Base-by-base conservation (phyloP, 371 early-diverging fungal genomes). In the Mucor sp. region DNA sequence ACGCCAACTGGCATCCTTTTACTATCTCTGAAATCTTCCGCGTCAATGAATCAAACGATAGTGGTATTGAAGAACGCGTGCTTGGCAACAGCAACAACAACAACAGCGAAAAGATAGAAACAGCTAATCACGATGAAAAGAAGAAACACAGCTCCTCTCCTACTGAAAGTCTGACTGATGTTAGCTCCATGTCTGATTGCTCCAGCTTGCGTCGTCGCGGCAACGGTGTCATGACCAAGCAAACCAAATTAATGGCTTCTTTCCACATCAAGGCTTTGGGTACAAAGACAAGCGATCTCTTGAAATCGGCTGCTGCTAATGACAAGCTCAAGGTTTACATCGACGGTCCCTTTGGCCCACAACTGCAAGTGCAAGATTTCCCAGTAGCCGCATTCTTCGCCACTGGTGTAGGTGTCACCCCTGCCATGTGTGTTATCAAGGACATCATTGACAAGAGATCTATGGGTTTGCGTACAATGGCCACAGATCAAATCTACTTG, bases 291-390 rank as follows among this genome's bases (percentile, higher is more conserved):
- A 55, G 58, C 9, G 62, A 66, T 30, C 27, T 77, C 14, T 41
- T 74, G 5, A 43, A 37, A 30, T 39, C 66, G 11, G 47, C 33
- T 12, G 32, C 32, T 17, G 33, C n/a, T 19, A 32, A 56, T 21
- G 63, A 70, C 21, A 62, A 67, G 4, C 21, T 82, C 12, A 43
- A 60, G 14, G 57, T 82, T 23, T 66, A 68, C n/a, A 71, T 82
- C 1, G 82, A 82, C 68, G 82, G 82, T 53, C 77, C 74, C 4
- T 82, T 74, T 71, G 82, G 82, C 21, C 74, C 82, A 15, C 69
- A 69, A 11, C 62, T 77, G 17, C 76, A 73, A 48, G 75, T 69
- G 21, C 79, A 77, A 66, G 82, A 82, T 69, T 75, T 72, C 48
- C 67, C 69, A 21, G 70, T 74, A 1, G 48, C 79, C 56, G 70